Evolutionary conservation across 768 basidiomycete genomes (phyloP).

Genomic region (Russula foetens): DNA sequence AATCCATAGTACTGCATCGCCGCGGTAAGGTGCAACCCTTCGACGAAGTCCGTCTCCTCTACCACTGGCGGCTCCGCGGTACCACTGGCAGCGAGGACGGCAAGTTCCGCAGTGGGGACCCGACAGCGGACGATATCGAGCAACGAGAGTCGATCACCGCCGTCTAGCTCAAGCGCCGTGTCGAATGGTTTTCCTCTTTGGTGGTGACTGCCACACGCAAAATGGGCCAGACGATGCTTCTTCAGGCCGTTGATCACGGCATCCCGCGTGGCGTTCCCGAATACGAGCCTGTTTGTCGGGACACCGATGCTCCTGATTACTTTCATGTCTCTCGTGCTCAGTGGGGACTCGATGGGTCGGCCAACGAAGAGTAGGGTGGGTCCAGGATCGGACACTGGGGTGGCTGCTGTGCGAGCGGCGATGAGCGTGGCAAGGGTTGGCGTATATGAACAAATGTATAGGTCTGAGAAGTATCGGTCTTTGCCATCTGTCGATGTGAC

Average conservation of each 20-base stretch:
- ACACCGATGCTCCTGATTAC: not conserved
- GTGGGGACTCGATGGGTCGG: not conserved
- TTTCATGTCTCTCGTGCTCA: not conserved
- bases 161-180: not conserved
- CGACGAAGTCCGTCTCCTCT: not conserved
- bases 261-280: too few species aligned
- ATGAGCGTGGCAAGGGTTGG: constrained; percentile 4
- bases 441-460: constrained; percentile 14
- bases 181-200: not conserved
- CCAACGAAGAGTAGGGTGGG: not conserved
- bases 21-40: constrained; percentile 7
- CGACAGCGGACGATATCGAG: not conserved
- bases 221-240: not conserved
- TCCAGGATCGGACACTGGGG: not conserved
- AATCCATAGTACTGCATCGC: constrained; percentile 18
- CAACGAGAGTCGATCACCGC: not conserved
- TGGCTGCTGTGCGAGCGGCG: not conserved
- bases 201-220: not conserved
- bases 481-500: not conserved
- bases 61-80: not conserved
- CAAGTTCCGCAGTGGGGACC: constrained; percentile 4
- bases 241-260: not conserved
- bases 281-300: not conserved
- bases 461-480: not conserved
- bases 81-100: constrained; percentile 4